Percentiles rank a stretch among this genome's conserved stretches.
Conservation (phyloP, 495 filamentous ascomycete species). For the Trichoderma erinaceum region DNA sequence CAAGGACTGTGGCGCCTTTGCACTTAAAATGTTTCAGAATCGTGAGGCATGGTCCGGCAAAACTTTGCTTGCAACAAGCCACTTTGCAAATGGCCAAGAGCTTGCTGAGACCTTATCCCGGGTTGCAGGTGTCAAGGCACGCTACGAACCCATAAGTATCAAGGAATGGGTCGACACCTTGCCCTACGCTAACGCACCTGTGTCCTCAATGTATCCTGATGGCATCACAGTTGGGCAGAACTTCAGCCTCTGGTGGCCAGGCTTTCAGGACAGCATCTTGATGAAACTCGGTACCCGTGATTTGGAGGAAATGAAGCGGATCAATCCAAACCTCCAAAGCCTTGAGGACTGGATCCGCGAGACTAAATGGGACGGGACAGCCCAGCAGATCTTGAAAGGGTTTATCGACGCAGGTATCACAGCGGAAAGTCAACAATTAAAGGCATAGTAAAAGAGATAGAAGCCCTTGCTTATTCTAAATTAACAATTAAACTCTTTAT, state of each 20-base stretch:
- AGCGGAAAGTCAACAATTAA: not conserved
- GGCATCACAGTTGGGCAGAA: conserved; percentile 11
- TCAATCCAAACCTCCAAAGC: conserved; percentile 5
- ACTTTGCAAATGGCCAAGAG: not conserved
- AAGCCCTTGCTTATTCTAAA: too few relatives aligned
- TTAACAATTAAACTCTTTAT: too few relatives aligned
- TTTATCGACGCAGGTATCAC: not conserved
- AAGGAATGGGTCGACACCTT: conserved; percentile 11
- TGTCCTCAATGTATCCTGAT: conserved; percentile 4
- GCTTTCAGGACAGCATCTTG: conserved; percentile 4
- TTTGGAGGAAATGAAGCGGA: conserved; percentile 3
- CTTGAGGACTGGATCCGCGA: conserved; percentile 13
- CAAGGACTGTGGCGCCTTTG: conserved; percentile 9
- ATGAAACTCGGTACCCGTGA: not conserved
- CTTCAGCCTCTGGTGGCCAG: conserved; percentile 13
- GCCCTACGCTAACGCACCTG: not conserved
- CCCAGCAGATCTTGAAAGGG: not conserved
- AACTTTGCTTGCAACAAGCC: not conserved
- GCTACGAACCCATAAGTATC: conserved; percentile 2
- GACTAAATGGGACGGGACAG: not conserved
- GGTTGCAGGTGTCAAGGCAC: conserved; percentile 8
- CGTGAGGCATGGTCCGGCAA: conserved; percentile 12
- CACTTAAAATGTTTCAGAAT: not conserved
- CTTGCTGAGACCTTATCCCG: conserved; percentile 4
- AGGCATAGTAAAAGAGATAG: not conserved